Conservation (phyloP, 2,329 filamentous ascomycete genomes). For the Dendryphion nanum region DNA sequence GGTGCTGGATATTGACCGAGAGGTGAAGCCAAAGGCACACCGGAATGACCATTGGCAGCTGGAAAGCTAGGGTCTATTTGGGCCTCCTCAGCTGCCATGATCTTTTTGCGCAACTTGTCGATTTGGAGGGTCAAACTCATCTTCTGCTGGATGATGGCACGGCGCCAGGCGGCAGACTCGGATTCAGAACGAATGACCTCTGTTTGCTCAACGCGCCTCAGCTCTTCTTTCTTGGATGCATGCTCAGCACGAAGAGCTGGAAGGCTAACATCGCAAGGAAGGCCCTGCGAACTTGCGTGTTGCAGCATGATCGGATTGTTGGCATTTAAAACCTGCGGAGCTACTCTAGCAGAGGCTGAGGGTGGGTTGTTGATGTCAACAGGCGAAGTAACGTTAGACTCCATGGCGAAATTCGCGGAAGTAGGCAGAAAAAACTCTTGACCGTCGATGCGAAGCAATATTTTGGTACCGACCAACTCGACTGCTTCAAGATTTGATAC, state of each 20-base stretch:
- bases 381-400: background rate
- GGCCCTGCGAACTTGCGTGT: conserved; percentile 2
- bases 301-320: conserved; percentile 11
- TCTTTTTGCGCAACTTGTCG: conserved; percentile 35
- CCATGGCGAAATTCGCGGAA: background rate
- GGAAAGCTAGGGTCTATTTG: background rate
- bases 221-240: conserved; percentile 31
- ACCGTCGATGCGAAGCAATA: conserved; percentile 30
- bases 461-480: conserved; percentile 30
- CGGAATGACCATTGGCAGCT: background rate
- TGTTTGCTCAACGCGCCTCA: conserved; percentile 35
- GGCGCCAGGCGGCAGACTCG: conserved; percentile 33
- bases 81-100: conserved; percentile 24
- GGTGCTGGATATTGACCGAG: conserved; percentile 24
- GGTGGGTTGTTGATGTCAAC: conserved; percentile 16
- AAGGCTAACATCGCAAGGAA: conserved; percentile 13
- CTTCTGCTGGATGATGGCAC: conserved; percentile 36
- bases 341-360: conserved; percentile 3
- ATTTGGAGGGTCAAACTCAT: conserved; percentile 35
- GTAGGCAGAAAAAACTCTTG: conserved; percentile 30
- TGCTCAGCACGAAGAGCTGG: conserved; percentile 27
- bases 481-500: conserved; percentile 21
- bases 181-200: conserved; percentile 34
- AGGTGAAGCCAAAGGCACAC: conserved; percentile 10
- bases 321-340: conserved; percentile 12